phyloP scores from a whole-genome alignment of 2,329 filamentous ascomycete species.

The Aspergillus intermedius region DNA sequence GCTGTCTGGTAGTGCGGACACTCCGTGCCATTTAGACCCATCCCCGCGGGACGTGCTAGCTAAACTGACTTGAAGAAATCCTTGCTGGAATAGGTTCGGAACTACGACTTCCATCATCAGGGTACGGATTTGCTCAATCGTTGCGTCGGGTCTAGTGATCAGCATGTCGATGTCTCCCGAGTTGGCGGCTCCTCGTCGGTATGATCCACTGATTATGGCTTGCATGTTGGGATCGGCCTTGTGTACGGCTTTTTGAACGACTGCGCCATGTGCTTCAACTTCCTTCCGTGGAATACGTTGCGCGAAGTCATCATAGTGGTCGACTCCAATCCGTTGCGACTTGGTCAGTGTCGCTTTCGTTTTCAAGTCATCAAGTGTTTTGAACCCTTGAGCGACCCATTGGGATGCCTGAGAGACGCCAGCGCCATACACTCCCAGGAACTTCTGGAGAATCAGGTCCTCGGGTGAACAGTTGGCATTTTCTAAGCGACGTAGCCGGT shows the following conservation, averaged over 20 bases:
- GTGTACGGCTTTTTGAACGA: constrained; percentile 56
- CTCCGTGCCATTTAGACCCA: constrained; percentile 84
- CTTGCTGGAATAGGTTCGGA: constrained; percentile 49
- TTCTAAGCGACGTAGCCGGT: constrained; percentile 65
- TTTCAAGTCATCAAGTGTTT: constrained; percentile 65
- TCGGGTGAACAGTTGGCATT: constrained; percentile 60
- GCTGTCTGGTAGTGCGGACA: constrained; percentile 59
- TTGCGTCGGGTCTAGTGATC: constrained; percentile 62
- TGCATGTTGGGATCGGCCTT: constrained; percentile 59
- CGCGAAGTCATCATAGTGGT: constrained; percentile 73
- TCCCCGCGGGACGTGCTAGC: constrained; percentile 51
- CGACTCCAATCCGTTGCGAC: constrained; percentile 69
- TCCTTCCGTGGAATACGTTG: constrained; percentile 71
- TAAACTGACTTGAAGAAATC: constrained; percentile 65
- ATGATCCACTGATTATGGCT: constrained; percentile 74
- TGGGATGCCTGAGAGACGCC: constrained; percentile 62
- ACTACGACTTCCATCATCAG: constrained; percentile 61
- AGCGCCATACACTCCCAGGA: constrained; percentile 73
- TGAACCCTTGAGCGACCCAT: constrained; percentile 71
- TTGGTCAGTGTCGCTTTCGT: constrained; percentile 56
- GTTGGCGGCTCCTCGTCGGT: constrained; percentile 66
- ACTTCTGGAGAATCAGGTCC: constrained; percentile 60
- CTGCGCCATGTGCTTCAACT: constrained; percentile 60
- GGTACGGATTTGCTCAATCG: constrained; percentile 51
- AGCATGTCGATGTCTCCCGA: constrained; percentile 83